phyloP scores from a whole-genome alignment of 1,284 basidiomycete species.

The Puccinia horiana region DNA sequence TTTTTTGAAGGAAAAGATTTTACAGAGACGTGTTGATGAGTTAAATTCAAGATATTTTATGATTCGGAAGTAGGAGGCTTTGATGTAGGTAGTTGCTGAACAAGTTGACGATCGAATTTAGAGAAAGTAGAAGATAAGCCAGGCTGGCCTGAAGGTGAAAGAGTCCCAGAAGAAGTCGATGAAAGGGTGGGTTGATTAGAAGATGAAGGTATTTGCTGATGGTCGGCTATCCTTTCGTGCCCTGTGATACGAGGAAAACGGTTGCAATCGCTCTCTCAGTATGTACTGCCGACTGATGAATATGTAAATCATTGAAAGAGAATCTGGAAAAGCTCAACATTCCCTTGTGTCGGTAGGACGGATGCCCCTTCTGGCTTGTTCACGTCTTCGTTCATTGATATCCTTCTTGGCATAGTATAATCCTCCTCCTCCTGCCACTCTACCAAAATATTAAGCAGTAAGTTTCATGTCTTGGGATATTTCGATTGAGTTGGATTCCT shows the following conservation, averaged over 20 bases:
- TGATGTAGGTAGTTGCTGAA: no score
- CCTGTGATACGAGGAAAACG: background rate
- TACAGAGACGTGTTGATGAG: no score
- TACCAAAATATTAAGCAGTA: conserved; percentile 53
- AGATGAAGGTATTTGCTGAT: background rate
- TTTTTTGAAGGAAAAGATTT: no score
- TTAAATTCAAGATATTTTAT: no score
- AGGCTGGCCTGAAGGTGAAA: background rate
- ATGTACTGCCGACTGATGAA: background rate
- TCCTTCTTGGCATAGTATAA: conserved; percentile 58
- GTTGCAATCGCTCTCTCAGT: background rate
- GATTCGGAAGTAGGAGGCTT: no score
- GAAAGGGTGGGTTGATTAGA: no score
- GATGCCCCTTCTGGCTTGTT: conserved; percentile 58
- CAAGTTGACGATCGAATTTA: conserved; percentile 43
- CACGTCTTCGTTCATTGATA: conserved; percentile 60
- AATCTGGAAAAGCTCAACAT: conserved; percentile 56
- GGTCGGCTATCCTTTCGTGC: conserved; percentile 30
- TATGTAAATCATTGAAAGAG: background rate
- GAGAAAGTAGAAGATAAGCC: conserved; percentile 35
- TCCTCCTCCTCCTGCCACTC: conserved; percentile 57
- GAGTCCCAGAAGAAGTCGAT: background rate
- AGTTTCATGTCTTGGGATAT: no score
- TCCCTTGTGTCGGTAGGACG: conserved; percentile 60
- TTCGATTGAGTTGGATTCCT: no score